phyloP scores from a whole-genome alignment of 106 monocot genomes.

The Platanthera zijinensis region DNA sequence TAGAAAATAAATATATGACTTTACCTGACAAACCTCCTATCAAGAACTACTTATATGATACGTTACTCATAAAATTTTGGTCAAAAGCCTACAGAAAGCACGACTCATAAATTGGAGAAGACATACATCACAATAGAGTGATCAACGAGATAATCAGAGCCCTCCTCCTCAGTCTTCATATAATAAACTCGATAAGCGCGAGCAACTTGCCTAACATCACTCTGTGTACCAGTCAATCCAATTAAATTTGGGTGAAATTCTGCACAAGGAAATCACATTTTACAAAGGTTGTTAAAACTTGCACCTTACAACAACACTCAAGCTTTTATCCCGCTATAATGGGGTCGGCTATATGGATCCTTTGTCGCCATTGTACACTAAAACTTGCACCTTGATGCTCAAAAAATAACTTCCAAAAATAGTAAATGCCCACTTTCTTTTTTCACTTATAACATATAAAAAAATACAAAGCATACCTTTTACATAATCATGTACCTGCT shows the following conservation, averaged over 20 bases:
- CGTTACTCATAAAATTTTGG: background rate
- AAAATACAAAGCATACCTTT: slow-evolving; percentile 40
- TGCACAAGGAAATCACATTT: slow-evolving; percentile 21
- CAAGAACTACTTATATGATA: background rate
- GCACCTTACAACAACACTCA: background rate
- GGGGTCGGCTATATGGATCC: too few species aligned
- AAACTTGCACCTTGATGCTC: background rate
- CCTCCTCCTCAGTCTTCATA: slow-evolving; percentile 96
- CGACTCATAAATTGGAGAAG: background rate
- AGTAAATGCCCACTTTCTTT: background rate
- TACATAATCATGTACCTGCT: slow-evolving; percentile 85
- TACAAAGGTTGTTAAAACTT: too few species aligned
- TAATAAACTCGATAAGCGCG: slow-evolving; percentile 96
- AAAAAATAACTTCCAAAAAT: background rate
- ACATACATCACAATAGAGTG: slow-evolving; percentile 97
- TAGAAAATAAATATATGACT: too few species aligned
- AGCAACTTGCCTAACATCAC: slow-evolving; percentile 64
- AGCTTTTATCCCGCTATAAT: background rate
- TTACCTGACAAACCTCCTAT: too few species aligned
- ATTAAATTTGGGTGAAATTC: slow-evolving; percentile 86
- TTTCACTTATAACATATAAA: background rate
- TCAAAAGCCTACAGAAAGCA: background rate
- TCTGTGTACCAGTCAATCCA: slow-evolving; percentile 76
- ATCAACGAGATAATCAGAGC: slow-evolving; percentile 90
- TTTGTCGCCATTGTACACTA: background rate